Conservation (phyloP, 306 rosid species). For the Quercus robur region DNA sequence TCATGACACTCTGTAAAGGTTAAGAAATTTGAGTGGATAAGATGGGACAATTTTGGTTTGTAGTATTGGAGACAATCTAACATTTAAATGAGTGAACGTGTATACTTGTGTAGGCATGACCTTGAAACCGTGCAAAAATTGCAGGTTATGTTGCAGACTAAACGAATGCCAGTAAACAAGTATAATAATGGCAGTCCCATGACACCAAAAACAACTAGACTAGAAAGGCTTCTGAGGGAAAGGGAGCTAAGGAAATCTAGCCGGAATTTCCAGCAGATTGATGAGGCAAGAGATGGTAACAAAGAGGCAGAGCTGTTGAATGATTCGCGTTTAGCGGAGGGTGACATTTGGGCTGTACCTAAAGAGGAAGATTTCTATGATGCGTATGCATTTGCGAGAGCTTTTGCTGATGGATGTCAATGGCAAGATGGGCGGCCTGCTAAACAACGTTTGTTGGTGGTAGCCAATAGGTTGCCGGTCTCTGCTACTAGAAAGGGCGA, state of each 20-base stretch:
- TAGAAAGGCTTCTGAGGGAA: conserved; percentile 94
- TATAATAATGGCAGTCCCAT: conserved; percentile 52
- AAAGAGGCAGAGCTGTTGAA: conserved; percentile 41
- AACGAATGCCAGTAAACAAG: conserved; percentile 68
- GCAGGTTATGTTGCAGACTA: conserved; percentile 32
- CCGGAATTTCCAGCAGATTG: conserved; percentile 32
- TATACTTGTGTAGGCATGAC: not conserved
- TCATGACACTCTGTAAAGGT: not conserved
- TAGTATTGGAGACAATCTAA: not conserved
- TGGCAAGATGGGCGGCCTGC: conserved; percentile 52
- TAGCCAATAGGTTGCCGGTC: conserved; percentile 92
- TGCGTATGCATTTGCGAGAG: conserved; percentile 25
- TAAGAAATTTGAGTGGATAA: not conserved
- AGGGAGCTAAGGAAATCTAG: conserved; percentile 76
- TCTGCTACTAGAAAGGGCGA: conserved; percentile 84
- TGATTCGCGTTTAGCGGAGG: conserved; percentile 31
- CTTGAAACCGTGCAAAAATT: conserved; percentile 4
- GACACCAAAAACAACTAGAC: conserved; percentile 75
- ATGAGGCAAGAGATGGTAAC: conserved; percentile 48
- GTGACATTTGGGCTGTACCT: conserved; percentile 26
- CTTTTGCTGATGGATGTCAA: conserved; percentile 38
- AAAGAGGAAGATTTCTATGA: conserved; percentile 57
- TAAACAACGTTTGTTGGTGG: conserved; percentile 80
- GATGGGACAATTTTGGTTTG: not conserved
- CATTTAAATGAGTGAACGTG: not conserved